phyloP scores from a whole-genome alignment of 305 asterid species.

The Plantago rigida region DNA sequence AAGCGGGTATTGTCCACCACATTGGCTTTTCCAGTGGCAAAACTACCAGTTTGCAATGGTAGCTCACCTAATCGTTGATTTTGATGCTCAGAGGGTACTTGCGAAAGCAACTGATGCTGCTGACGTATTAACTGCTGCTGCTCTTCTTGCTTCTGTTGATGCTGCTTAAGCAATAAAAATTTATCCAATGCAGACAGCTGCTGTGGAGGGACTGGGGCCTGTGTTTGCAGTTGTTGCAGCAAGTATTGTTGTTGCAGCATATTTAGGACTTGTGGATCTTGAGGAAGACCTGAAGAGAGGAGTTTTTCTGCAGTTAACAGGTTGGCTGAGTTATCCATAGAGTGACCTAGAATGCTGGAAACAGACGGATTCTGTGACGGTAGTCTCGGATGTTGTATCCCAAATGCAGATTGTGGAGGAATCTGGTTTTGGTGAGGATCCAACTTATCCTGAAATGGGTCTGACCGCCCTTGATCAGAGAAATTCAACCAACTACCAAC shows the following conservation, averaged over 20 bases:
- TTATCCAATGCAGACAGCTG: conserved; percentile 52
- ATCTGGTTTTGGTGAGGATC: conserved; percentile 45
- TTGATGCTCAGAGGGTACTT: conserved; percentile 44
- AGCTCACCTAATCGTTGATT: conserved; percentile 41
- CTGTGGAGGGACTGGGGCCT: conserved; percentile 50
- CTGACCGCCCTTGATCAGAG: conserved; percentile 49
- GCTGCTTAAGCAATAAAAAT: conserved; percentile 51
- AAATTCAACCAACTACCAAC: conserved; percentile 49
- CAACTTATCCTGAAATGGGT: conserved; percentile 28
- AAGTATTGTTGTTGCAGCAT: conserved; percentile 61
- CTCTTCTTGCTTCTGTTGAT: conserved; percentile 50
- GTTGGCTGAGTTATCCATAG: conserved; percentile 39
- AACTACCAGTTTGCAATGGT: conserved; percentile 38
- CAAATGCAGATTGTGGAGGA: conserved; percentile 50
- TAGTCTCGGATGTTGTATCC: conserved; percentile 49
- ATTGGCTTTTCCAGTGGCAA: conserved; percentile 39
- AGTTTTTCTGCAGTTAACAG: conserved; percentile 44
- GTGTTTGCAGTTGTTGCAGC: conserved; percentile 57
- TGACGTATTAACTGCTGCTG: conserved; percentile 47
- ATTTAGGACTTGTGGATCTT: conserved; percentile 57
- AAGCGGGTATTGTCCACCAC: conserved; percentile 32
- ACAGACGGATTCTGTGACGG: conserved; percentile 43
- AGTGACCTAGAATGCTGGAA: conserved; percentile 37
- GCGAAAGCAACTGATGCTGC: conserved; percentile 69
- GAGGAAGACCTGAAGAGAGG: conserved; percentile 44